Base-by-base conservation (phyloP, 345 rosid species). In the Geranium brycei region DNA sequence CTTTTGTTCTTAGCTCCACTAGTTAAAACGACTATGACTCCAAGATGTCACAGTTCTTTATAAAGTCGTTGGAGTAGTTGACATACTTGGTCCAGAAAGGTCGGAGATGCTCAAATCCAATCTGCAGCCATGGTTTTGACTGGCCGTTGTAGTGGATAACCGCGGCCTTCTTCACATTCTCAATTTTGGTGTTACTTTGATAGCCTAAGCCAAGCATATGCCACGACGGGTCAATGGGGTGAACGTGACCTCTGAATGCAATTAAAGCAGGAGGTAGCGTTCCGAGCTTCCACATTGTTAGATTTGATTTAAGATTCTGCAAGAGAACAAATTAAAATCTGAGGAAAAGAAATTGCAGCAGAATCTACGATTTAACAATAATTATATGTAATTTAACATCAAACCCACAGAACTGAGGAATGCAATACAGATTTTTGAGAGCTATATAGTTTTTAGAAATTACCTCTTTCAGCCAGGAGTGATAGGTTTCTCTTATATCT, bases 191-290 rank as follows among this genome's bases (percentile, higher is more conserved):
- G 64, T 83, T 85, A 61, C 72, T 83, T 82, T 92, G 98, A 71
- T 92, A 92, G 5, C 98, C 98, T 82, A 92, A 78, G 58, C 98
- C 98, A 51, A 92, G 97, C 97, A 89, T 82, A 74, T 92, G 98
- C 98, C 98, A 92, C n/a, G 82, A 78, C 32, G 90, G 87, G 61
- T 92, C 87, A 35, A 92, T 83, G 35, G 91, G 84, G 61, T 79
- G 95, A 64, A 92, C 78, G 51, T 87, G 91, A 60, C 91, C 96
- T 76, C 79, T 86, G 72, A 92, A 92, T 66, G 98, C 98, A 59
- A 92, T 87, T 76, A 92, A 76, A 67, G 98, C 96, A 17, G 98
- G 98, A 13, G 98, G 98, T 47, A 92, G 81, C 19, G 98, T 92
- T 69, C 98, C 98, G 17, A 92, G 96, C 77, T 88, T 92, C 98